phyloP scores from a whole-genome alignment of 169 alveolate genomes.

The Cryptosporidium canis region DNA sequence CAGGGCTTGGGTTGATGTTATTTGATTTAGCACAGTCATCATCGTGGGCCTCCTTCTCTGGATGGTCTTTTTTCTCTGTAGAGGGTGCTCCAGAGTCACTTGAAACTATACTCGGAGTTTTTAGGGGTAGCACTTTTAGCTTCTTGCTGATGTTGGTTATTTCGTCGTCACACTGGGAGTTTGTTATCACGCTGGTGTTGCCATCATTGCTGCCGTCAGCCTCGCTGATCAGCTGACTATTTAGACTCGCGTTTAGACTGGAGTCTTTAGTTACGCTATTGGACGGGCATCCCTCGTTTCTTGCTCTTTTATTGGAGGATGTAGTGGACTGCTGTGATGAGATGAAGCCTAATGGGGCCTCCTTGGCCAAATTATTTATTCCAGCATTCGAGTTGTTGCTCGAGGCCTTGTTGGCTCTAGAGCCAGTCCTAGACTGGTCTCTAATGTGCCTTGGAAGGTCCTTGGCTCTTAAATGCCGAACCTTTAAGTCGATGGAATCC shows the following conservation, averaged over 20 bases:
- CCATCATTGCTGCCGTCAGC: background rate
- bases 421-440: conserved; percentile 17
- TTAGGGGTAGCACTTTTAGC: background rate
- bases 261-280: background rate
- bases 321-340: conserved; percentile 68
- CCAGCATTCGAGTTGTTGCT: background rate
- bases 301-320: conserved; percentile 47
- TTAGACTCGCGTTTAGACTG: background rate
- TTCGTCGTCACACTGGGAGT: background rate
- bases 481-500: conserved; percentile 66
- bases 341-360: conserved; percentile 16
- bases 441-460: conserved; percentile 48
- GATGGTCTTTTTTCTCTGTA: background rate
- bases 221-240: background rate
- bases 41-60: background rate
- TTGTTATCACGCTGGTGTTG: background rate
- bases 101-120: conserved; percentile 11
- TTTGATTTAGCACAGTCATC: background rate
- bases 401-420: background rate
- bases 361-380: background rate
- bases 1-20: background rate
- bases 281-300: conserved; percentile 12
- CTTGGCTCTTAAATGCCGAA: conserved; percentile 38
- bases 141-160: background rate
- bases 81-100: background rate